These are phyloP conservation scores for Populus euphratica DNA, from an alignment of 345 rosid genomes.

Conservation along the genomic window DNA sequence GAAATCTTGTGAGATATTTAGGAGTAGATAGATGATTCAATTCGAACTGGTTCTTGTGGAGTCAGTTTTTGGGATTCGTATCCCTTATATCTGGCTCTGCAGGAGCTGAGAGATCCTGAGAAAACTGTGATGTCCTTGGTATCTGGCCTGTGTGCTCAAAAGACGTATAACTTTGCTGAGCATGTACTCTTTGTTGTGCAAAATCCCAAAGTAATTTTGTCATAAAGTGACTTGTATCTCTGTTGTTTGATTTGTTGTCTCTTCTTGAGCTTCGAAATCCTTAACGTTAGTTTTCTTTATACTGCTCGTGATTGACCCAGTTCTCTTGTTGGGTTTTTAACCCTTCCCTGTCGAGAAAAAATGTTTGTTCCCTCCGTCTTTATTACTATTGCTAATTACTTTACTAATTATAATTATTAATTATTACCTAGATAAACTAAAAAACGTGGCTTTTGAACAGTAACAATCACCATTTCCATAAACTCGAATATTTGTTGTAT, in stretches of 20 bases:
- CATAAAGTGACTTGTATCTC: not conserved
- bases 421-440: too few relatives aligned
- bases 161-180: not conserved
- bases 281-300: too few relatives aligned
- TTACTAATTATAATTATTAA: too few relatives aligned
- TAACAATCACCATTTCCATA: too few relatives aligned
- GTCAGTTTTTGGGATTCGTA: not conserved
- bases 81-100: not conserved
- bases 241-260: not conserved
- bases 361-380: too few relatives aligned
- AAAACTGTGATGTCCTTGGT: not conserved
- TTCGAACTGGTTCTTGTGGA: conserved; percentile 8
- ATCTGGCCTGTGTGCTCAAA: not conserved
- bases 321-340: too few relatives aligned
- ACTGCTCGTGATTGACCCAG: too few relatives aligned
- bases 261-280: not conserved
- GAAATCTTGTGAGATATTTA: conserved; percentile 7
- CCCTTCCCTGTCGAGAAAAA: too few relatives aligned
- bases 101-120: not conserved
- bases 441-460: too few relatives aligned
- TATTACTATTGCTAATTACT: too few relatives aligned
- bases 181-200: not conserved
- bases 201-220: not conserved
- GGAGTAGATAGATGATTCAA: conserved; percentile 15
- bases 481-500: too few relatives aligned